Evolutionary conservation across 2,329 filamentous ascomycete genomes (phyloP), one percentile per base, ranked within the genome.

Genomic region (Dactylonectria macrodidyma): DNA sequence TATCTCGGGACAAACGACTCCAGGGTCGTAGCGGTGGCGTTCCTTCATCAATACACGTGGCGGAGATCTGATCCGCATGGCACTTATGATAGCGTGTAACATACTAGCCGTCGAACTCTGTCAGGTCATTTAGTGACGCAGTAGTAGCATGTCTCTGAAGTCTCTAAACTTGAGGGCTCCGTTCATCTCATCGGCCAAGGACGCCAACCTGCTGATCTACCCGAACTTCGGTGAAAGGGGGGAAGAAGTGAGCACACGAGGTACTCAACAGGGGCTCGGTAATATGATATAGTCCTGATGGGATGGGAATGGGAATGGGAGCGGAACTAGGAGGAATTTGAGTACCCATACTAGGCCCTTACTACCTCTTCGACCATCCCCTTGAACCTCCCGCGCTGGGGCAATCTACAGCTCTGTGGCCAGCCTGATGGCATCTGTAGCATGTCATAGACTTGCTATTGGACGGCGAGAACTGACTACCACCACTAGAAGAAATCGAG

Each of bases 361-460:
- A 38, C 56, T 69, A 69, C 62, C 59, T 72, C 57, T 63, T 71
- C 24, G 44, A 54, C 34, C 66, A 58, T 38, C 71, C 71, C 24
- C 71, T 63, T 30, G 67, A 38, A 33, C 57, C 51, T 44, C 67
- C 64, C n/a, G 66, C 55, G 30, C 70, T 81, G 2, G 89, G 85
- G 76, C 91, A 92, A 22, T 90, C 85, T 55, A 78, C 81, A 59
- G 84, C 84, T 69, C 86, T 87, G 78, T 93, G 92, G 1, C 91
- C 91, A 38, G 83, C 81, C 70, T 89, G 84, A 16, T 89, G 87
- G 77, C 91, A 93, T 19, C 81, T 85, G 79, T 87, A 89, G 77
- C 92, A 93, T 52, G 82, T 83, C 70, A 79, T 73, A 26, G 71
- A 34, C 54, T 76, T 77, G 59, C 60, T 62, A 51, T 64, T 73